A percentile compares a stretch with the other conserved stretches of the same genome.
These are phyloP conservation scores for Aspergillus oerlinghausenensis DNA, from an alignment of 2,329 filamentous ascomycete genomes.

Conservation along the genomic window DNA sequence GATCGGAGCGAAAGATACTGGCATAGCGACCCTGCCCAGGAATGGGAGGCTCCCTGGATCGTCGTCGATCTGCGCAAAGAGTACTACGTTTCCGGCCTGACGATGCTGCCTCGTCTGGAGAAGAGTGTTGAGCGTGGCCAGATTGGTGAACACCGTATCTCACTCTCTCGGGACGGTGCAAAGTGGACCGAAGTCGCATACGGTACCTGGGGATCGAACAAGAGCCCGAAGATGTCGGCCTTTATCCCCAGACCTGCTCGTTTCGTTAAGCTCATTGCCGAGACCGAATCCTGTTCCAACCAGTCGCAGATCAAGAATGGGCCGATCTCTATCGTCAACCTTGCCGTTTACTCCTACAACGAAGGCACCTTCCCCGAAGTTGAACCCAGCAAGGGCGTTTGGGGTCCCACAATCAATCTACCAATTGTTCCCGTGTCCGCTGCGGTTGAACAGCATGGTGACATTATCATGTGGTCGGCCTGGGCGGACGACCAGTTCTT, in stretches of 20 bases:
- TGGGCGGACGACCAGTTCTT: constrained; percentile 15
- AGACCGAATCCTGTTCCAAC: background rate
- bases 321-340: background rate
- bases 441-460: constrained; percentile 13
- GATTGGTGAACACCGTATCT: constrained; percentile 13
- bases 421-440: constrained; percentile 22
- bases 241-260: constrained; percentile 12
- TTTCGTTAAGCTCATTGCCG: constrained; percentile 8
- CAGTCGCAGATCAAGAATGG: background rate
- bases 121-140: constrained; percentile 2
- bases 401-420: constrained; percentile 24
- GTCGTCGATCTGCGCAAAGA: constrained; percentile 9
- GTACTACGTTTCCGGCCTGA: constrained; percentile 13
- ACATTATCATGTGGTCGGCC: constrained; percentile 15
- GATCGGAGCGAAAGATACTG: constrained; percentile 11
- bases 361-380: constrained; percentile 6
- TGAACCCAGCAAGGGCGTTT: constrained; percentile 16
- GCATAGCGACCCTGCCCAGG: constrained; percentile 4
- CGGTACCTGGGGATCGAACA: constrained; percentile 17
- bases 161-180: background rate
- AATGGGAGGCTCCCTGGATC: background rate
- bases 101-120: constrained; percentile 12
- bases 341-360: constrained; percentile 3
- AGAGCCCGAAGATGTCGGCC: constrained; percentile 14
- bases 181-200: constrained; percentile 17